Evolutionary conservation across 2,329 filamentous ascomycete species (phyloP).

Genomic region (Geoglossum cookeanum): DNA sequence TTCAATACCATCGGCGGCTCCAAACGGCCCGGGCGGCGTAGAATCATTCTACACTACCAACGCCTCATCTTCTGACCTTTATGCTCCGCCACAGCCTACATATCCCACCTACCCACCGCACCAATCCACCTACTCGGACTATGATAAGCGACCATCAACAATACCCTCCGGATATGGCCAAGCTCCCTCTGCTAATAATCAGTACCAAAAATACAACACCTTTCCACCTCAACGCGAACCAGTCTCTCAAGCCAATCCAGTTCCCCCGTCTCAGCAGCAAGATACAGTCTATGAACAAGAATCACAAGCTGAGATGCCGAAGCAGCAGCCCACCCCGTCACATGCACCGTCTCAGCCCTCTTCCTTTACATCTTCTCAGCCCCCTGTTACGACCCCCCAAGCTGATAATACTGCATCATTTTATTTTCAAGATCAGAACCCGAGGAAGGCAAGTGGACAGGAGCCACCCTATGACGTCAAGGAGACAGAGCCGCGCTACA

Average conservation of each 20-base stretch:
- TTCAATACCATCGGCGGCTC: slow-evolving; percentile 37
- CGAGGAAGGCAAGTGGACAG: neutral
- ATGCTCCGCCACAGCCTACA: slow-evolving; percentile 29
- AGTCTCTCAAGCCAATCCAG: neutral
- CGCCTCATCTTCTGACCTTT: slow-evolving; percentile 29
- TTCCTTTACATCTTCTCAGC: neutral
- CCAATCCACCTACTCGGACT: slow-evolving; percentile 19
- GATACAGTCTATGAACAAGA: neutral
- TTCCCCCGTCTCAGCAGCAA: neutral
- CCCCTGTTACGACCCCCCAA: neutral
- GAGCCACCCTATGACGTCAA: neutral
- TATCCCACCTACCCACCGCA: slow-evolving; percentile 31
- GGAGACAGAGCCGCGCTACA: slow-evolving; percentile 2
- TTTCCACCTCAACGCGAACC: neutral
- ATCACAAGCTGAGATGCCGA: neutral
- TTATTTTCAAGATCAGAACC: slow-evolving; percentile 2
- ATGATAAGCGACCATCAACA: slow-evolving; percentile 17
- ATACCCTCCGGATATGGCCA: neutral
- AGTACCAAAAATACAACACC: neutral
- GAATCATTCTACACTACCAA: slow-evolving; percentile 73
- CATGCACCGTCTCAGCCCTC: neutral
- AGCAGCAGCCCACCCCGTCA: neutral
- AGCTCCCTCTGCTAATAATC: neutral
- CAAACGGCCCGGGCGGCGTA: slow-evolving; percentile 32
- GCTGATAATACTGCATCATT: slow-evolving; percentile 1